These are phyloP conservation scores for Claviceps purpurea DNA, from an alignment of 2,329 filamentous ascomycete species.

Conservation along the genomic window DNA sequence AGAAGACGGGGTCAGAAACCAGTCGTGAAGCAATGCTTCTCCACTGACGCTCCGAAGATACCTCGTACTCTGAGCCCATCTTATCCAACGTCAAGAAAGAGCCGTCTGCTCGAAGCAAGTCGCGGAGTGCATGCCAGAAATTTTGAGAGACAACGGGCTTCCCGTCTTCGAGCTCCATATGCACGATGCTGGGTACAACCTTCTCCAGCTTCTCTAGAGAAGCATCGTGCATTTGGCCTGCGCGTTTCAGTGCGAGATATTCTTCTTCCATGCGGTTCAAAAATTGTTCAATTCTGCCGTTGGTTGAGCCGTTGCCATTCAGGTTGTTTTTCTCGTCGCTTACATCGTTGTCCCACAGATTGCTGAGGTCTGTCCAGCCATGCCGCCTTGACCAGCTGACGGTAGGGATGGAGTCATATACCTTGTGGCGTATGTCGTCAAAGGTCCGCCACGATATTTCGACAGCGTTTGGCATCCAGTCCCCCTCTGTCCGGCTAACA, in stretches of 20 bases:
- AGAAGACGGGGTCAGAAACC: slow-evolving; percentile 19
- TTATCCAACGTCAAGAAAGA: slow-evolving; percentile 33
- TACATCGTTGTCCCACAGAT: slow-evolving; percentile 10
- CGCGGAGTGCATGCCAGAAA: slow-evolving; percentile 54
- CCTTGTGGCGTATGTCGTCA: slow-evolving; percentile 6
- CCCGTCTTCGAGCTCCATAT: slow-evolving; percentile 39
- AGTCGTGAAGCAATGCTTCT: slow-evolving; percentile 29
- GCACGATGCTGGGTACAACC: slow-evolving; percentile 42
- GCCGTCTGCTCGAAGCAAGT: slow-evolving; percentile 36
- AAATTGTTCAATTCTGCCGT: slow-evolving; percentile 11
- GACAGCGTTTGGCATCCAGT: slow-evolving; percentile 4
- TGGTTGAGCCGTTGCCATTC: slow-evolving; percentile 5
- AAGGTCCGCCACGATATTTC: slow-evolving; percentile 3
- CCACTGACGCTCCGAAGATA: slow-evolving; percentile 35
- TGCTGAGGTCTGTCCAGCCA: slow-evolving; percentile 9
- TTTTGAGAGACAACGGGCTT: slow-evolving; percentile 40
- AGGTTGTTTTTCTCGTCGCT: slow-evolving; percentile 3
- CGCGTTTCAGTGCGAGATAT: slow-evolving; percentile 16
- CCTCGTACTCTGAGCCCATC: slow-evolving; percentile 21
- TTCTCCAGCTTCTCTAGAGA: slow-evolving; percentile 30
- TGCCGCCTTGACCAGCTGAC: slow-evolving; percentile 15
- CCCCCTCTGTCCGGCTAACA: neutral
- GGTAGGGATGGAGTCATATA: slow-evolving; percentile 14
- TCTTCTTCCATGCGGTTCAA: slow-evolving; percentile 17
- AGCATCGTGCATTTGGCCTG: slow-evolving; percentile 21